Evolutionary conservation across 2,329 filamentous ascomycete genomes (phyloP).

Genomic region (Fusarium nurragi): DNA sequence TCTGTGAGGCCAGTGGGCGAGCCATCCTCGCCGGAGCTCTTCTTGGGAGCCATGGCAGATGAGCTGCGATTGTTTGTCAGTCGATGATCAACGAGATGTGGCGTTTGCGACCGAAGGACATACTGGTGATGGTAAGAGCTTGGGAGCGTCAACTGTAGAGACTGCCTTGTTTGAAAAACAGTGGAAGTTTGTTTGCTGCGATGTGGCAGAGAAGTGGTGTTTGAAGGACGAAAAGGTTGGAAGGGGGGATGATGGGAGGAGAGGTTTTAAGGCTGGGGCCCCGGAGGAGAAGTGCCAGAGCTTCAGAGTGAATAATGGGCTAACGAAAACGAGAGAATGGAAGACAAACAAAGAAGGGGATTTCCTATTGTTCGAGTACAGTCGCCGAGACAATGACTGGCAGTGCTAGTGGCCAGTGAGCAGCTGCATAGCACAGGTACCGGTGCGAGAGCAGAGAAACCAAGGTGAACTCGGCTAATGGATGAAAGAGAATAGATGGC

Average conservation of each 20-base stretch:
- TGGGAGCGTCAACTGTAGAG: not conserved
- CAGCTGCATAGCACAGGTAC: not conserved
- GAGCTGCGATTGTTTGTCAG: conserved; percentile 13
- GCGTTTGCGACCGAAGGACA: not conserved
- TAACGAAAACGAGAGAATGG: not conserved
- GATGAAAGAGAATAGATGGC: not conserved
- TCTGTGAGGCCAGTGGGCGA: conserved; percentile 46
- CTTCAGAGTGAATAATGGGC: not conserved
- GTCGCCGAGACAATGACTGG: not conserved
- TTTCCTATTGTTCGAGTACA: not conserved
- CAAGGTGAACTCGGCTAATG: not conserved
- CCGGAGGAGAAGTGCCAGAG: not conserved
- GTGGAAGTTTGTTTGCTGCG: not conserved
- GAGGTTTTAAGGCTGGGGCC: conserved; percentile 1
- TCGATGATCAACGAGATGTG: not conserved
- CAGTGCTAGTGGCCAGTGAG: conserved; percentile 2
- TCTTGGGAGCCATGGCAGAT: conserved; percentile 48
- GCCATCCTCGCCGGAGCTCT: conserved; percentile 36
- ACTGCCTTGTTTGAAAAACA: too few species aligned
- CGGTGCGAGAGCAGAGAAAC: not conserved
- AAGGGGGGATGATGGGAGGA: not conserved
- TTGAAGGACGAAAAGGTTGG: conserved; percentile 19
- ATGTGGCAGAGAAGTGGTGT: not conserved
- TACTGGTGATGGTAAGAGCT: conserved; percentile 1
- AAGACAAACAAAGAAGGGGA: not conserved